These are phyloP conservation scores for Aspergillus aculeatinus DNA, from an alignment of 2,329 filamentous ascomycete species.

Conservation along the genomic window DNA sequence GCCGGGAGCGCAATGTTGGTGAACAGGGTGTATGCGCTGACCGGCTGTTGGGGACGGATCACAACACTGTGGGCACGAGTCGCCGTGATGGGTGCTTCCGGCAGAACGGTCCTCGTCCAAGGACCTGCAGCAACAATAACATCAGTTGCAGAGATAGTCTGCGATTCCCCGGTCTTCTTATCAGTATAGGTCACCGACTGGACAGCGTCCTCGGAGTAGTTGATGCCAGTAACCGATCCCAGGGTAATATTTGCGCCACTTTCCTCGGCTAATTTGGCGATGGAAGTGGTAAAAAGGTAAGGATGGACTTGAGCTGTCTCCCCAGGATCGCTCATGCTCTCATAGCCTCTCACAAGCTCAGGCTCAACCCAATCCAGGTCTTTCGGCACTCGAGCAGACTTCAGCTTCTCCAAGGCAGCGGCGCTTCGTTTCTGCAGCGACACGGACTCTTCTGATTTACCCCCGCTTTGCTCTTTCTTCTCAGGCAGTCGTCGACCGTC, in stretches of 20 bases:
- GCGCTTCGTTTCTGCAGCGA: slow-evolving; percentile 58
- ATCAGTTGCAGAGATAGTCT: slow-evolving; percentile 58
- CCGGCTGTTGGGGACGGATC: slow-evolving; percentile 55
- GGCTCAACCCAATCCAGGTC: slow-evolving; percentile 83
- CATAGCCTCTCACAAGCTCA: slow-evolving; percentile 66
- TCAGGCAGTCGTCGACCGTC: slow-evolving; percentile 44
- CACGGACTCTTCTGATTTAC: slow-evolving; percentile 39
- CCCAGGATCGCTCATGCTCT: slow-evolving; percentile 75
- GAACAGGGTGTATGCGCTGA: slow-evolving; percentile 60
- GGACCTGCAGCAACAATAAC: slow-evolving; percentile 62
- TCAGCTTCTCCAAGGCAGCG: slow-evolving; percentile 51
- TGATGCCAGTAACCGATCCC: slow-evolving; percentile 68
- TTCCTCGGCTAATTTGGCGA: slow-evolving; percentile 72
- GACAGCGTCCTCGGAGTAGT: slow-evolving; percentile 54
- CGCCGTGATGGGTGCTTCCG: slow-evolving; percentile 57
- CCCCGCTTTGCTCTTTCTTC: slow-evolving; percentile 29
- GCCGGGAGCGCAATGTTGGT: slow-evolving; percentile 76
- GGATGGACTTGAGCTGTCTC: slow-evolving; percentile 95
- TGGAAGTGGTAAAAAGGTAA: slow-evolving; percentile 81
- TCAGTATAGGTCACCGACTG: slow-evolving; percentile 63
- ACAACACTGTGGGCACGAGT: slow-evolving; percentile 65
- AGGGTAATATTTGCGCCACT: slow-evolving; percentile 67
- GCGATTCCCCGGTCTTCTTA: slow-evolving; percentile 49
- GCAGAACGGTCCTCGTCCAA: slow-evolving; percentile 58
- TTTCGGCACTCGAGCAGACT: slow-evolving; percentile 64